These are phyloP conservation scores for Leishmania martiniquensis DNA, from an alignment of 208 protist genomes.

Conservation along the genomic window DNA sequence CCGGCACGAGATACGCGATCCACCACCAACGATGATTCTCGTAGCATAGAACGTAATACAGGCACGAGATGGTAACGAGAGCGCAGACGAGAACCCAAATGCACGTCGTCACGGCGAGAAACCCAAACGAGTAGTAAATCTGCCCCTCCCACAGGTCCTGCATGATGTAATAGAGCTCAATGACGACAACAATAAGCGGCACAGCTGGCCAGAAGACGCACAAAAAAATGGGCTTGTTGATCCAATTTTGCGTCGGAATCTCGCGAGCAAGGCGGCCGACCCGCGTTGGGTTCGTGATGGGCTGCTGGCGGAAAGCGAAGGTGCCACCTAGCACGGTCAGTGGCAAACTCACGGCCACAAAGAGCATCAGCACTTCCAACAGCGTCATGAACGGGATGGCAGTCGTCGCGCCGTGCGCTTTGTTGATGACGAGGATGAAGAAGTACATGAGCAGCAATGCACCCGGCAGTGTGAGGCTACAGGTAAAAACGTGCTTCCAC, in stretches of 20 bases:
- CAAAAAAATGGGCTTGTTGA: constrained; percentile 61
- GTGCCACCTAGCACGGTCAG: constrained; percentile 96
- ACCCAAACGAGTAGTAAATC: constrained; percentile 99
- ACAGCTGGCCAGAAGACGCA: constrained; percentile 82
- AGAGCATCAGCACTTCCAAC: constrained; percentile 71
- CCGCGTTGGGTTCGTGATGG: constrained; percentile 82
- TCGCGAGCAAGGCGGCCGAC: constrained; percentile 97
- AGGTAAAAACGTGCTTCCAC: constrained; percentile 93
- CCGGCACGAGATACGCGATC: constrained; percentile 94
- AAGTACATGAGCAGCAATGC: constrained; percentile 63
- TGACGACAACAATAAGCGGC: constrained; percentile 97
- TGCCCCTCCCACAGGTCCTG: constrained; percentile 93
- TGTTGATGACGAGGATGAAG: constrained; percentile 71
- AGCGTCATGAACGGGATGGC: constrained; percentile 69
- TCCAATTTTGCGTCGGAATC: constrained; percentile 91
- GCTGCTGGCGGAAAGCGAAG: constrained; percentile 92
- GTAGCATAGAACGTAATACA: constrained; percentile 98
- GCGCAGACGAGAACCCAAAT: constrained; percentile 95
- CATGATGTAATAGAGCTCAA: constrained; percentile 99
- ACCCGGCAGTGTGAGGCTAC: constrained; percentile 68
- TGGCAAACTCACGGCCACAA: constrained; percentile 95
- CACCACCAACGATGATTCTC: constrained; percentile 99
- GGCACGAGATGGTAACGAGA: constrained; percentile 97
- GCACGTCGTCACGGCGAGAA: constrained; percentile 96
- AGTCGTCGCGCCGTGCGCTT: constrained; percentile 53